Conservation (phyloP, 1,284 basidiomycete species). For the Sporisorium sorghi region DNA sequence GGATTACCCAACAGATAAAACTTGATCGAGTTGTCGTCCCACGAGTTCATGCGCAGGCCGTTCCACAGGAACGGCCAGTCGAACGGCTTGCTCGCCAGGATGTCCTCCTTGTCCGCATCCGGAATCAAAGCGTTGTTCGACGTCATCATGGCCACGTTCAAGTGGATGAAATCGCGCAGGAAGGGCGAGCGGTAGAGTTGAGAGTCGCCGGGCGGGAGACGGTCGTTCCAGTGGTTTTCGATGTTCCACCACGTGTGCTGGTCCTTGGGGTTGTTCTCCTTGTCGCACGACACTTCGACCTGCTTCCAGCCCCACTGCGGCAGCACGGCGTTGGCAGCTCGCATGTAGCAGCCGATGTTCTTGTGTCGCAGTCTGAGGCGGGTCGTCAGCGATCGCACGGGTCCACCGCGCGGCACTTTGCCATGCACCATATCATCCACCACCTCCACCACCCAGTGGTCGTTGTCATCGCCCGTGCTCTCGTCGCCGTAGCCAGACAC, state of each 20-base stretch:
- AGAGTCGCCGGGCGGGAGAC: conserved; percentile 83
- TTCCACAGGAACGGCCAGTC: conserved; percentile 96
- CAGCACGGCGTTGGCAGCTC: conserved; percentile 86
- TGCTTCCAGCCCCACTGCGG: conserved; percentile 99
- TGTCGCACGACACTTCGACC: conserved; percentile 92
- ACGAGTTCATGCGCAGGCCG: conserved; percentile 90
- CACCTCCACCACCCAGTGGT: conserved; percentile 93
- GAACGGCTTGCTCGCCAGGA: conserved; percentile 87
- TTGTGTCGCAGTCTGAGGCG: conserved; percentile 85
- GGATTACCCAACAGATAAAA: conserved; percentile 95
- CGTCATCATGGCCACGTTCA: conserved; percentile 99
- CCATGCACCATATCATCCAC: conserved; percentile 80
- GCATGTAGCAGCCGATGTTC: conserved; percentile 77
- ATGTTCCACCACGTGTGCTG: conserved; percentile 97
- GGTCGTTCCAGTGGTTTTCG: conserved; percentile 94
- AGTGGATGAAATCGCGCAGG: conserved; percentile 95
- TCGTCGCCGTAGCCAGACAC: conserved; percentile 91
- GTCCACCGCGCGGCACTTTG: conserved; percentile 74
- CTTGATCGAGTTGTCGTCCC: conserved; percentile 88
- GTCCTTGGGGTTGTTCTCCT: conserved; percentile 85
- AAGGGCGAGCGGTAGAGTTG: conserved; percentile 91
- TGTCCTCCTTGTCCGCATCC: conserved; percentile 97
- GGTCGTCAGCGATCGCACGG: conserved; percentile 90
- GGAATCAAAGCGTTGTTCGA: conserved; percentile 98
- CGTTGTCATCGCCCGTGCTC: conserved; percentile 86